phyloP scores from a whole-genome alignment of 108 stramenopile genomes.

The Hondaea fermentalgiana region DNA sequence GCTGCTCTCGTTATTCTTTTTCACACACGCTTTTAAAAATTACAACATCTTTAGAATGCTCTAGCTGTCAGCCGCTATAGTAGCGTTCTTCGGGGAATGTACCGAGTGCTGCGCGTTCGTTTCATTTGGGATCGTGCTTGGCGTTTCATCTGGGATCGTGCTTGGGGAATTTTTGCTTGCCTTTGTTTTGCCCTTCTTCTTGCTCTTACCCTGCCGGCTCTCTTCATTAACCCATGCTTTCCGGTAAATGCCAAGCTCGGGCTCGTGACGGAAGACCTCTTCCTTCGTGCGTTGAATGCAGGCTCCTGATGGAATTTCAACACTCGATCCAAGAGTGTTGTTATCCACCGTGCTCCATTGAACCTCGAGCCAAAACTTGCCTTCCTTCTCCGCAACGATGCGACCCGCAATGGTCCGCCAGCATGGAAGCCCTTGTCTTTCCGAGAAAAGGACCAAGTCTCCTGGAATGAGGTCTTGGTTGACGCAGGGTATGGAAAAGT shows the following conservation, averaged over 20 bases:
- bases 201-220: background rate
- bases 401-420: background rate
- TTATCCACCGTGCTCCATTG: background rate
- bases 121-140: too few relatives aligned
- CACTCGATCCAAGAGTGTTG: too few relatives aligned
- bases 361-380: background rate
- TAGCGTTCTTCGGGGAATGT: too few relatives aligned
- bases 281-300: background rate
- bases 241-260: background rate
- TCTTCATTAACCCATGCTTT: background rate
- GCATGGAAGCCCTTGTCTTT: background rate
- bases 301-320: background rate
- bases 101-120: too few relatives aligned
- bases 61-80: too few relatives aligned
- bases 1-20: too few relatives aligned
- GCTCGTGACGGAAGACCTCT: background rate
- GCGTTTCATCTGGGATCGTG: too few relatives aligned
- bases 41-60: too few relatives aligned
- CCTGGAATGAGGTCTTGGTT: background rate
- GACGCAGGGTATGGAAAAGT: background rate
- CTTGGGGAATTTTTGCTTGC: background rate
- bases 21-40: too few relatives aligned
- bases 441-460: background rate
- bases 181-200: background rate
- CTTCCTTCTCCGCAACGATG: background rate